Percentiles rank a stretch among this genome's conserved stretches.
Evolutionary conservation across 75 land plant species (phyloP).

Genomic region (Cryptomeria japonica): DNA sequence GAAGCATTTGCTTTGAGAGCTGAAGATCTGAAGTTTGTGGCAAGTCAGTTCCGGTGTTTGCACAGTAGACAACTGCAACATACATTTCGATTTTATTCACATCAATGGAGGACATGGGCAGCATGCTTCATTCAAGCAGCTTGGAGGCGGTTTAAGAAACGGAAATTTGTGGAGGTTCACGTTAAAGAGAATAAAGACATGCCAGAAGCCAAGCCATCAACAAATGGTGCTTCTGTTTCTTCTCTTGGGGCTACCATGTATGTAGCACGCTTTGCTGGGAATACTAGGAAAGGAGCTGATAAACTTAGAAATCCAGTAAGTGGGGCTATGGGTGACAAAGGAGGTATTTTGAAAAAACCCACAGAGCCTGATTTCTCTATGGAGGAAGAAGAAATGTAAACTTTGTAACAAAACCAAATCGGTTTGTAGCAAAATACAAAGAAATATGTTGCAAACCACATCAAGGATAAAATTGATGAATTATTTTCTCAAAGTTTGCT

Average conservation of each 20-base stretch:
- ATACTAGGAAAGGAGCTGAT: conserved; percentile 47
- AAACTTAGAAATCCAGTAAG: conserved; percentile 6
- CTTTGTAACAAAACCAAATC: not conserved
- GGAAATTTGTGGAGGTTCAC: conserved; percentile 40
- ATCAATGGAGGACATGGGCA: conserved; percentile 91
- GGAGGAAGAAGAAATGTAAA: conserved; percentile 26
- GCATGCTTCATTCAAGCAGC: conserved; percentile 84
- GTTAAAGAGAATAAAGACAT: conserved; percentile 16
- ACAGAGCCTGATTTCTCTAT: conserved; percentile 66
- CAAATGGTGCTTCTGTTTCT: conserved; percentile 16
- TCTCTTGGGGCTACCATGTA: conserved; percentile 49
- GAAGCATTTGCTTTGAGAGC: conserved; percentile 77
- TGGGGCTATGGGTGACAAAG: not conserved
- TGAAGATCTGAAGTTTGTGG: conserved; percentile 81
- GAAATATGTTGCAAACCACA: not conserved
- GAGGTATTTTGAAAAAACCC: conserved; percentile 48
- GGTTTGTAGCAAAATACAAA: not conserved
- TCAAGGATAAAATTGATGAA: not conserved
- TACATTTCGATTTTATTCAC: conserved; percentile 82
- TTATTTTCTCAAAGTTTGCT: not conserved
- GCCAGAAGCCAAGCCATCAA: not conserved
- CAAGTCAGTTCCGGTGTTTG: conserved; percentile 67
- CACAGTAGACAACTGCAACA: conserved; percentile 75
- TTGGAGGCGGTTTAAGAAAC: conserved; percentile 67
- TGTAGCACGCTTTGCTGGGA: conserved; percentile 60